Evolutionary conservation across 768 basidiomycete genomes (phyloP).

Genomic region (Cystobasidium tubakii): DNA sequence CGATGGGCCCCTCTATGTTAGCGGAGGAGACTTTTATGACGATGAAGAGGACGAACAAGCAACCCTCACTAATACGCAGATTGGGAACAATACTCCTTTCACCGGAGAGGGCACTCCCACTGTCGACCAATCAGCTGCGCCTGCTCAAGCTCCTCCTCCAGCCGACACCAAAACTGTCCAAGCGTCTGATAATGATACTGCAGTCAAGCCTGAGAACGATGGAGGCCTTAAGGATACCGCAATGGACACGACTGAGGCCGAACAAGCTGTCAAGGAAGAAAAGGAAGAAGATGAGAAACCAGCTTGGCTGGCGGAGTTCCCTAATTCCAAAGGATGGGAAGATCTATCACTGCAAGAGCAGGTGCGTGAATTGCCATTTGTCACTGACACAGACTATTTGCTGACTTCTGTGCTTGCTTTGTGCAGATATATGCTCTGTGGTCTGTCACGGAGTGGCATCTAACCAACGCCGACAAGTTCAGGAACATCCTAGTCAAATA

Average conservation of each 20-base stretch:
- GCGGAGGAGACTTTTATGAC: neutral
- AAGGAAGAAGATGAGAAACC: slow-evolving; percentile 20
- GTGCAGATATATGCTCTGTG: slow-evolving; percentile 65
- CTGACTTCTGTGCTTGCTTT: neutral
- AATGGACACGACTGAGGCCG: neutral
- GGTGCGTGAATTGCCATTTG: slow-evolving; percentile 26
- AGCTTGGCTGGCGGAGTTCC: neutral
- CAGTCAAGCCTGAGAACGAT: neutral
- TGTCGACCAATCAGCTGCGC: slow-evolving; percentile 6
- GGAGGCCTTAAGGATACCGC: neutral
- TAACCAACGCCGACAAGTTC: slow-evolving; percentile 67
- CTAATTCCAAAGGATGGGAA: slow-evolving; percentile 35
- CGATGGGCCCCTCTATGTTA: slow-evolving; percentile 25
- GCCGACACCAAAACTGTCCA: neutral
- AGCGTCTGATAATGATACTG: neutral
- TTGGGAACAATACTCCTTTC: too few relatives aligned
- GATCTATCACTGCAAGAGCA: slow-evolving; percentile 29
- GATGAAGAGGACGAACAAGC: slow-evolving; percentile 22
- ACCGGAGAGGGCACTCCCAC: neutral
- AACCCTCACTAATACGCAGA: neutral
- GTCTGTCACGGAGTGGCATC: slow-evolving; percentile 75
- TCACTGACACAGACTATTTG: too few relatives aligned
- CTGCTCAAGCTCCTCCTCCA: neutral
- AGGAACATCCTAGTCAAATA: slow-evolving; percentile 58
- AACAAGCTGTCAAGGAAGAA: neutral